These are phyloP conservation scores for Agaricus sinodeliciosus DNA, from an alignment of 768 basidiomycete species.

Conservation along the genomic window DNA sequence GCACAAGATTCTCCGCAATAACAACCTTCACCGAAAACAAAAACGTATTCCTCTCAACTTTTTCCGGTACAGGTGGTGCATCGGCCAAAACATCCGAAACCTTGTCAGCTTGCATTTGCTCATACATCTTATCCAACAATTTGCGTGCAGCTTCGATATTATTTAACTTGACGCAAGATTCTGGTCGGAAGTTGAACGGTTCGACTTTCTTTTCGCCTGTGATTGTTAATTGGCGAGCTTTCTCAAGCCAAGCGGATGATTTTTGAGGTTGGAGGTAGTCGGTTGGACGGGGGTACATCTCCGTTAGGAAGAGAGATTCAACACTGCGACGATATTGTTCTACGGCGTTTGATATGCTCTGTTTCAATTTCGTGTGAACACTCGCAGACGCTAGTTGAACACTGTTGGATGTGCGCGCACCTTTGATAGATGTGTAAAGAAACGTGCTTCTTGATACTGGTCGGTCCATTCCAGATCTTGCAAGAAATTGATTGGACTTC, in stretches of 20 bases:
- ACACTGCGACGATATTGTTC: slow-evolving; percentile 88
- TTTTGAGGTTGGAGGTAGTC: slow-evolving; percentile 82
- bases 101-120: slow-evolving; percentile 84
- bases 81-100: slow-evolving; percentile 57
- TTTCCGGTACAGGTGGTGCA: slow-evolving; percentile 68
- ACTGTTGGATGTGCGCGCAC: slow-evolving; percentile 28
- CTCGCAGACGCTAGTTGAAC: background rate
- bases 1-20: slow-evolving; percentile 82
- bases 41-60: slow-evolving; percentile 60
- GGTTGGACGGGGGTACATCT: slow-evolving; percentile 85
- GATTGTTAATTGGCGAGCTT: slow-evolving; percentile 68
- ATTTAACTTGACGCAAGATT: slow-evolving; percentile 97
- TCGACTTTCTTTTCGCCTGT: slow-evolving; percentile 88
- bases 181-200: slow-evolving; percentile 89
- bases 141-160: slow-evolving; percentile 90
- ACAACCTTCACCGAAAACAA: slow-evolving; percentile 93
- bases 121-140: slow-evolving; percentile 91
- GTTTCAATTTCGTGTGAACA: background rate
- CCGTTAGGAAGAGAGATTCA: slow-evolving; percentile 86
- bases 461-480: slow-evolving; percentile 92
- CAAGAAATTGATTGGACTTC: slow-evolving; percentile 84
- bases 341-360: slow-evolving; percentile 89
- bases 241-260: slow-evolving; percentile 84
- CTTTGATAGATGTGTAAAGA: slow-evolving; percentile 85
- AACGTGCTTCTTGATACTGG: slow-evolving; percentile 80